Percentiles rank a stretch among this genome's conserved stretches.
Conservation (phyloP, 176 grass and related monocot genomes). For the Pontederia paniculata region DNA sequence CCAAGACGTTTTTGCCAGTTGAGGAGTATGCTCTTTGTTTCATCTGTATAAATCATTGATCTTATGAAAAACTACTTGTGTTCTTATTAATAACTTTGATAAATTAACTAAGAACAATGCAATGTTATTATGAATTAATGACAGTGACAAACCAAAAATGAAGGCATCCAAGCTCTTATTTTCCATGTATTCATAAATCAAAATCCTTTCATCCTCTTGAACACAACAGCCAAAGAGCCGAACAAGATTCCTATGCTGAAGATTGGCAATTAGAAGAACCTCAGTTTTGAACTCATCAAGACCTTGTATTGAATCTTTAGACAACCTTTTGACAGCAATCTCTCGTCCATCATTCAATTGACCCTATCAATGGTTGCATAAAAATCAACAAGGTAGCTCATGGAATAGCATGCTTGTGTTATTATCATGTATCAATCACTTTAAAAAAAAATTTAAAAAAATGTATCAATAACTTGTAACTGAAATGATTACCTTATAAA, state of each 20-base stretch:
- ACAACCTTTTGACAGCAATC: slow-evolving; percentile 62
- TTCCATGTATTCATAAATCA: slow-evolving; percentile 86
- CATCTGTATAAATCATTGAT: slow-evolving; percentile 41
- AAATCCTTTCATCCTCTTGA: slow-evolving; percentile 69
- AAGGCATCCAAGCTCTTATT: slow-evolving; percentile 78
- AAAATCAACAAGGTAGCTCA: neutral
- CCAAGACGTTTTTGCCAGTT: slow-evolving; percentile 48
- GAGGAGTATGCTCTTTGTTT: slow-evolving; percentile 27
- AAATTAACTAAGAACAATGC: neutral
- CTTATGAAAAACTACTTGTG: too few relatives aligned
- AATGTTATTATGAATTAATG: slow-evolving; percentile 6
- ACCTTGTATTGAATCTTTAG: slow-evolving; percentile 59
- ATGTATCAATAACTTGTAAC: too few relatives aligned
- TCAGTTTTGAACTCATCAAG: slow-evolving; percentile 86
- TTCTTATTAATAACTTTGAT: too few relatives aligned
- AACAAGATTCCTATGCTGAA: slow-evolving; percentile 85
- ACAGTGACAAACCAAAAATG: slow-evolving; percentile 56
- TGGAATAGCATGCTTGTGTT: too few relatives aligned
- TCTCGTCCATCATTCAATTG: slow-evolving; percentile 31
- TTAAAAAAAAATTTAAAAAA: too few relatives aligned
- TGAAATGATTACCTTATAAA: too few relatives aligned
- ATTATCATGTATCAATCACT: too few relatives aligned
- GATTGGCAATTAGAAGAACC: slow-evolving; percentile 63
- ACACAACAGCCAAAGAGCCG: slow-evolving; percentile 60
- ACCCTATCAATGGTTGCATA: slow-evolving; percentile 17